phyloP scores from a whole-genome alignment of 345 rosid species.

The Acer negundo region DNA sequence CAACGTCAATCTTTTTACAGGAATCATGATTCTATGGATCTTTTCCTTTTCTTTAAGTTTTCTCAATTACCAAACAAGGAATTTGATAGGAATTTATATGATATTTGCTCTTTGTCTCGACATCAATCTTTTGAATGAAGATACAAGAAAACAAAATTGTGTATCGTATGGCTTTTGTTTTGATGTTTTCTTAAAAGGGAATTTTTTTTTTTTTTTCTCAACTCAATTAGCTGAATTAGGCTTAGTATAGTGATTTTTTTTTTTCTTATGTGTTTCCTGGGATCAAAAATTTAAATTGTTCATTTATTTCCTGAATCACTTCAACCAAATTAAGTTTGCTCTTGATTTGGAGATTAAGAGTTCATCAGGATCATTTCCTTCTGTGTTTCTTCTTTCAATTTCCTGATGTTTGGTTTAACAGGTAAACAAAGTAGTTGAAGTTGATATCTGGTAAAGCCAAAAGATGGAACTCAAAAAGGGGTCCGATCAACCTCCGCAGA shows the following conservation, averaged over 20 bases:
- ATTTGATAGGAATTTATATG: neutral
- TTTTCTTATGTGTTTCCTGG: neutral
- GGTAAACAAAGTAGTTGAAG: slow-evolving; percentile 22
- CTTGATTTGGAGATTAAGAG: neutral
- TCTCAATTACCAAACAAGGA: neutral
- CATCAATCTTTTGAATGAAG: neutral
- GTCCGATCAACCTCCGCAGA: slow-evolving; percentile 40
- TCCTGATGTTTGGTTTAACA: slow-evolving; percentile 11
- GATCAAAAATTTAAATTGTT: neutral
- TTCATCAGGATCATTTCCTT: neutral
- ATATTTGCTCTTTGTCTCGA: neutral
- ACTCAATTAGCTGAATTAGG: slow-evolving; percentile 12
- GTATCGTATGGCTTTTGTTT: neutral
- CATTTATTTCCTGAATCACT: neutral
- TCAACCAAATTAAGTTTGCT: neutral
- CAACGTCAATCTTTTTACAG: neutral
- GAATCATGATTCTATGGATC: neutral
- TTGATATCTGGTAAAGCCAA: slow-evolving; percentile 20
- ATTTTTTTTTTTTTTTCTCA: neutral
- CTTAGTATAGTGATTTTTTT: neutral
- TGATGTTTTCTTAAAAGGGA: too few relatives aligned
- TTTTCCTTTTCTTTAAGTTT: neutral
- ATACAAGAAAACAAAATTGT: neutral
- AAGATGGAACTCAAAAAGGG: slow-evolving; percentile 56
- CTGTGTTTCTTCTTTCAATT: neutral